phyloP scores from a whole-genome alignment of 129 eudicot genomes.

The Flaveria bidentis region DNA sequence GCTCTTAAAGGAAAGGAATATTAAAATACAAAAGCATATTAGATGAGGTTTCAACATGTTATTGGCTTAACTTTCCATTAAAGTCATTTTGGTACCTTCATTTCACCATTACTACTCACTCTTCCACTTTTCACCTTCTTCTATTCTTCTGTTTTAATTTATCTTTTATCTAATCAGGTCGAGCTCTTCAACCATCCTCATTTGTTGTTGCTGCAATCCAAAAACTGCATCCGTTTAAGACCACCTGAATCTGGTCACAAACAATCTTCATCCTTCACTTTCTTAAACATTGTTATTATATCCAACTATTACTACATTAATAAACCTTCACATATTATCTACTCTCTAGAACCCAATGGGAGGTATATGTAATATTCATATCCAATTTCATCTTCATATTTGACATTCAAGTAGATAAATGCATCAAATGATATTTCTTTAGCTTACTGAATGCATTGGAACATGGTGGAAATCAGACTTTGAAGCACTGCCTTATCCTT shows the following conservation, averaged over 20 bases:
- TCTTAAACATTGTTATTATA: neutral
- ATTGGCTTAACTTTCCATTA: neutral
- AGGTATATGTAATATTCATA: conserved; percentile 44
- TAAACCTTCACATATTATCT: neutral
- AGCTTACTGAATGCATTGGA: conserved; percentile 88
- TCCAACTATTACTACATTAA: neutral
- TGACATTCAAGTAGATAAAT: neutral
- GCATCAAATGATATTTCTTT: conserved; percentile 18
- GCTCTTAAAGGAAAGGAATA: neutral
- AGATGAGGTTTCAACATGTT: neutral
- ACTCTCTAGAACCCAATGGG: conserved; percentile 65
- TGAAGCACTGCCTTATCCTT: conserved; percentile 64
- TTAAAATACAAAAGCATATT: neutral
- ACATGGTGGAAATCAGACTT: conserved; percentile 83
- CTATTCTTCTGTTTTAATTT: too few relatives aligned
- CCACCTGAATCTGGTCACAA: conserved; percentile 77
- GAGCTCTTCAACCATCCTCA: conserved; percentile 85
- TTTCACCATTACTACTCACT: neutral
- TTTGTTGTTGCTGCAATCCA: conserved; percentile 64
- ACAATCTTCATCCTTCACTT: neutral
- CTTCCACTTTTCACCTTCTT: neutral
- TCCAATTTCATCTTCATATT: conserved; percentile 9
- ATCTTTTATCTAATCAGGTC: conserved; percentile 39
- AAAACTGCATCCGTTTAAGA: conserved; percentile 56
- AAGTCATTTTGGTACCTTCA: conserved; percentile 68